These are phyloP conservation scores for Leptomonas pyrrhocoris DNA, from an alignment of 208 protist species.

Conservation along the genomic window DNA sequence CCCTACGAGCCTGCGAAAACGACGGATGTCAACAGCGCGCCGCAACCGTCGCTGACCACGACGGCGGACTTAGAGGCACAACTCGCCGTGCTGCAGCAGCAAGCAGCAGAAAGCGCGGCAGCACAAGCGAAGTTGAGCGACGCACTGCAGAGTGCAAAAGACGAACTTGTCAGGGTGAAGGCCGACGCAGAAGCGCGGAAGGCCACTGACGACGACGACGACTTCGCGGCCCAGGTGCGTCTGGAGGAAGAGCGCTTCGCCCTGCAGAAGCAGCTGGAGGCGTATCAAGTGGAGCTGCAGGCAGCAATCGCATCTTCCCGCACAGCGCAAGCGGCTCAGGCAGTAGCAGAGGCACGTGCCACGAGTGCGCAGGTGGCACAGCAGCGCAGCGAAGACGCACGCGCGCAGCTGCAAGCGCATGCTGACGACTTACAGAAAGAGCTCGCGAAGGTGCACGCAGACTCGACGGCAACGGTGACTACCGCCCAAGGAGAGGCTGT, in stretches of 20 bases:
- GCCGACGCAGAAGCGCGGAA: neutral
- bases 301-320: neutral
- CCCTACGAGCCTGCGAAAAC: constrained; percentile 18
- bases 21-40: neutral
- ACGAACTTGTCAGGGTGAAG: neutral
- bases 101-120: neutral
- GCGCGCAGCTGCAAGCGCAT: constrained; percentile 6
- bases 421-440: constrained; percentile 1
- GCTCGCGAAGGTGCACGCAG: constrained; percentile 1
- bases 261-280: constrained; percentile 10
- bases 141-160: constrained; percentile 1
- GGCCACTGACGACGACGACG: constrained; percentile 17
- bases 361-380: neutral
- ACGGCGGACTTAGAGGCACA: constrained; percentile 2
- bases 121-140: neutral
- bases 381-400: constrained; percentile 1
- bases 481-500: neutral
- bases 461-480: neutral
- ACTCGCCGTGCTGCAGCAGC: constrained; percentile 8
- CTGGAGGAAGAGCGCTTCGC: constrained; percentile 18
- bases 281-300: constrained; percentile 18
- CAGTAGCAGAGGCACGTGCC: constrained; percentile 8
- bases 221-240: constrained; percentile 22
- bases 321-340: neutral
- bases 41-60: neutral